A percentile compares a stretch with the other conserved stretches of the same genome.
Conservation (phyloP, 108 stramenopile species). For the Conticribra guillardii region DNA sequence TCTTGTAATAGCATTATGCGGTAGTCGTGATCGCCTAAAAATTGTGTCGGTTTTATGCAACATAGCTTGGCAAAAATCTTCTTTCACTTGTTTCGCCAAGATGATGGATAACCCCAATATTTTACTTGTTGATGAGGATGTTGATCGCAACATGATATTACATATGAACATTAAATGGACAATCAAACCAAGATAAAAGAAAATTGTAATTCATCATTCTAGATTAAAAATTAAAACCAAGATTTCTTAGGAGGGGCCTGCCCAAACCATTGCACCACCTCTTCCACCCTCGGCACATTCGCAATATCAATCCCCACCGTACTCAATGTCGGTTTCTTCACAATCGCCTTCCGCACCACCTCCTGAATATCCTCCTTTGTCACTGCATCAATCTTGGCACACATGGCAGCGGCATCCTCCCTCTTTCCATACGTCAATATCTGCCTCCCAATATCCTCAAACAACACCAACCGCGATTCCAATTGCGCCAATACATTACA, state of each 20-base stretch:
- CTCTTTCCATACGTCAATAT: slow-evolving; percentile 91
- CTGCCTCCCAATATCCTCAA: slow-evolving; percentile 98
- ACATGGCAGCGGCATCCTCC: slow-evolving; percentile 83
- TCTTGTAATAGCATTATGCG: too few relatives aligned
- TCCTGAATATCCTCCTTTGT: slow-evolving; percentile 86
- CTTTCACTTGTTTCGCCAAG: too few relatives aligned
- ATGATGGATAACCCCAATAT: too few relatives aligned
- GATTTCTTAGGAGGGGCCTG: too few relatives aligned
- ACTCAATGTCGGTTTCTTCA: slow-evolving; percentile 77
- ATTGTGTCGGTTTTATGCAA: too few relatives aligned
- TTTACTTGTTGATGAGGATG: too few relatives aligned
- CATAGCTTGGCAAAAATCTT: too few relatives aligned
- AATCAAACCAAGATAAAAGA: neutral
- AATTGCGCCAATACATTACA: slow-evolving; percentile 97
- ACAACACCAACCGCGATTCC: slow-evolving; percentile 92
- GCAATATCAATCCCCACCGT: slow-evolving; percentile 80
- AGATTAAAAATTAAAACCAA: too few relatives aligned
- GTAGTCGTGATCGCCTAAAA: too few relatives aligned
- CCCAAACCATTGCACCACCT: slow-evolving; percentile 76
- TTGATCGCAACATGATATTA: too few relatives aligned
- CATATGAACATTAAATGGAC: too few relatives aligned
- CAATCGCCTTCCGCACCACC: slow-evolving; percentile 73
- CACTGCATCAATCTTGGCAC: slow-evolving; percentile 92
- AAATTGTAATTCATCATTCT: too few relatives aligned
- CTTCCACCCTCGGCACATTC: slow-evolving; percentile 72